phyloP scores from a whole-genome alignment of 1,284 basidiomycete genomes.

The Puccinia triticina region DNA sequence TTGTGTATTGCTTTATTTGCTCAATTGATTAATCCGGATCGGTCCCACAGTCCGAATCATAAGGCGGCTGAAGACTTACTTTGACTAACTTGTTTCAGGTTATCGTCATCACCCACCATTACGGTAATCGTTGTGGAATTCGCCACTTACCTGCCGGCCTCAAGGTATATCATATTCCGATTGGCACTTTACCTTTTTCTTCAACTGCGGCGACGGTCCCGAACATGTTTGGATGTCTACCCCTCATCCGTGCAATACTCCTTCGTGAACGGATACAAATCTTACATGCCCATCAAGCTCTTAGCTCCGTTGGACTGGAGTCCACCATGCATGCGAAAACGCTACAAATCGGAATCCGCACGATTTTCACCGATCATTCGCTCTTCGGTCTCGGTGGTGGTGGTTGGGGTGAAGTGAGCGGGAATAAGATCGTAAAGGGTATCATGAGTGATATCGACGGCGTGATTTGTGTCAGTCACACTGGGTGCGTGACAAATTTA shows the following conservation, averaged over 20 bases:
- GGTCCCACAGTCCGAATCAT: background rate
- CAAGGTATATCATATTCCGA: slow-evolving; percentile 94
- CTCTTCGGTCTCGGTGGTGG: slow-evolving; percentile 95
- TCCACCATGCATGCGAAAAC: slow-evolving; percentile 75
- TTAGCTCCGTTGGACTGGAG: slow-evolving; percentile 89
- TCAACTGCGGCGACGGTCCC: slow-evolving; percentile 76
- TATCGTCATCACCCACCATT: slow-evolving; percentile 90
- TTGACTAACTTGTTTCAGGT: slow-evolving; percentile 67
- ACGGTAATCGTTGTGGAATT: slow-evolving; percentile 81
- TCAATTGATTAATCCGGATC: background rate
- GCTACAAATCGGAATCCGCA: slow-evolving; percentile 65
- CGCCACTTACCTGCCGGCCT: slow-evolving; percentile 80
- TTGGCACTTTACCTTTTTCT: slow-evolving; percentile 72
- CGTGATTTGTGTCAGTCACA: slow-evolving; percentile 96
- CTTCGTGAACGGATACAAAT: slow-evolving; percentile 83
- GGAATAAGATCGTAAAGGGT: slow-evolving; percentile 85
- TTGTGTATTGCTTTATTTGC: background rate
- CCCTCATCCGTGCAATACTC: slow-evolving; percentile 85
- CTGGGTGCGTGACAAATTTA: slow-evolving; percentile 68
- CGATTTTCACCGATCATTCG: slow-evolving; percentile 95
- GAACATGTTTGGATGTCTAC: slow-evolving; percentile 88
- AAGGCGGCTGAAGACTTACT: background rate
- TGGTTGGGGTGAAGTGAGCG: slow-evolving; percentile 80
- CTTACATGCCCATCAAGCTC: slow-evolving; percentile 87
- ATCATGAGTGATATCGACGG: slow-evolving; percentile 87